Conservation (phyloP, 176 grass and related monocot species). For the Secale cereale region DNA sequence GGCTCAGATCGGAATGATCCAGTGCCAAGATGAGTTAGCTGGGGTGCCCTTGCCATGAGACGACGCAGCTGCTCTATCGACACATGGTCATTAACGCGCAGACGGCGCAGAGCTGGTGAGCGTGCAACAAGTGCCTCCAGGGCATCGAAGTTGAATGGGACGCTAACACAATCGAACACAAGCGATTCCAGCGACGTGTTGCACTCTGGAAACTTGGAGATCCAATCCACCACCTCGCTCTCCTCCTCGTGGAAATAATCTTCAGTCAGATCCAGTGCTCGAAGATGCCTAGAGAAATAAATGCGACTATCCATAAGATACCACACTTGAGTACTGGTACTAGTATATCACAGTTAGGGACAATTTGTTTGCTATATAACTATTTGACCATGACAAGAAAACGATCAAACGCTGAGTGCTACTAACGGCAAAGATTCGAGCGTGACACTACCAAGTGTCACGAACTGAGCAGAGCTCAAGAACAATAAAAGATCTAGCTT, state of each 20-base stretch:
- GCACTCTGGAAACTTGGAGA: conserved; percentile 78
- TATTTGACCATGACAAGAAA: neutral
- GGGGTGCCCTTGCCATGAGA: conserved; percentile 72
- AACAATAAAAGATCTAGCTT: conserved; percentile 8
- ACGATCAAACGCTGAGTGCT: neutral
- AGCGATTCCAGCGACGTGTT: conserved; percentile 67
- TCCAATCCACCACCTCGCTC: conserved; percentile 69
- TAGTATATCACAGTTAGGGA: neutral
- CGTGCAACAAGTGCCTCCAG: conserved; percentile 76
- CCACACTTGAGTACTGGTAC: neutral
- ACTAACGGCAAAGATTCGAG: conserved; percentile 12
- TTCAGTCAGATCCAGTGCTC: conserved; percentile 84
- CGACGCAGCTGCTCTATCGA: conserved; percentile 63
- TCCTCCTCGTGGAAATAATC: conserved; percentile 73
- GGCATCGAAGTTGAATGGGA: conserved; percentile 73
- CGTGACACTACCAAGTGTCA: conserved; percentile 25
- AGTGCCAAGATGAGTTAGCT: conserved; percentile 78
- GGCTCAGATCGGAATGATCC: conserved; percentile 70
- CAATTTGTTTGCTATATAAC: conserved; percentile 13
- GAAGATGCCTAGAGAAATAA: conserved; percentile 57
- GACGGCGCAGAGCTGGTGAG: conserved; percentile 37
- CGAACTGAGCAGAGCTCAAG: neutral
- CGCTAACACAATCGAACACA: conserved; percentile 56
- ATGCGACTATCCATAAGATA: conserved; percentile 10
- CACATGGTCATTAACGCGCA: conserved; percentile 81